Conservation (phyloP, 2,329 filamentous ascomycete species). For the Penicillium sp. region DNA sequence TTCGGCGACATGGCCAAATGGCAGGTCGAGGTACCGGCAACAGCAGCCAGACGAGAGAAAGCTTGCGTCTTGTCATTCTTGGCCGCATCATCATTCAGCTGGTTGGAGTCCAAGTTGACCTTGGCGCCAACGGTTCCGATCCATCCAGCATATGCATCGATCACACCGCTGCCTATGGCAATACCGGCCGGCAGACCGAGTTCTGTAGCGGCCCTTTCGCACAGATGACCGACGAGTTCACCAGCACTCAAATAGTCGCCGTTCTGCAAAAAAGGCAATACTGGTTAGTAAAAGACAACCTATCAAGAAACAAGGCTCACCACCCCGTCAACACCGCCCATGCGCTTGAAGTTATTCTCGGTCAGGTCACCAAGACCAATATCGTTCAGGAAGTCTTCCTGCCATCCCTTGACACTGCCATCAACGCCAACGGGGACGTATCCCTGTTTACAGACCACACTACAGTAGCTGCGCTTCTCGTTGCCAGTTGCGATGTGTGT, state of each 20-base stretch:
- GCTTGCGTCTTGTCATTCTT: conserved; percentile 88
- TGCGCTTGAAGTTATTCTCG: conserved; percentile 82
- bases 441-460: conserved; percentile 94
- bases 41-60: conserved; percentile 85
- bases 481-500: conserved; percentile 91
- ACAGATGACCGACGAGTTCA: conserved; percentile 80
- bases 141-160: conserved; percentile 98
- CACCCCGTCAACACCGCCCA: conserved; percentile 92
- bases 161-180: conserved; percentile 91
- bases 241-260: conserved; percentile 87
- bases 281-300: conserved; percentile 8
- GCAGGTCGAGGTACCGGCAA: conserved; percentile 95
- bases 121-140: conserved; percentile 98
- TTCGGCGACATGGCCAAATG: conserved; percentile 93
- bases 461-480: conserved; percentile 90
- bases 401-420: conserved; percentile 96
- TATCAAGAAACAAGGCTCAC: conserved; percentile 58
- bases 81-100: conserved; percentile 62
- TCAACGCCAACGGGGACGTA: conserved; percentile 96
- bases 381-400: conserved; percentile 82
- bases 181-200: conserved; percentile 83
- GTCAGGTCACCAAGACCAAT: conserved; percentile 83
- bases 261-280: conserved; percentile 56
- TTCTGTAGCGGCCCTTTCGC: conserved; percentile 74
- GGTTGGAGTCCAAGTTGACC: conserved; percentile 66